phyloP scores from a whole-genome alignment of 768 basidiomycete genomes.

The Mycena rebaudengoi region DNA sequence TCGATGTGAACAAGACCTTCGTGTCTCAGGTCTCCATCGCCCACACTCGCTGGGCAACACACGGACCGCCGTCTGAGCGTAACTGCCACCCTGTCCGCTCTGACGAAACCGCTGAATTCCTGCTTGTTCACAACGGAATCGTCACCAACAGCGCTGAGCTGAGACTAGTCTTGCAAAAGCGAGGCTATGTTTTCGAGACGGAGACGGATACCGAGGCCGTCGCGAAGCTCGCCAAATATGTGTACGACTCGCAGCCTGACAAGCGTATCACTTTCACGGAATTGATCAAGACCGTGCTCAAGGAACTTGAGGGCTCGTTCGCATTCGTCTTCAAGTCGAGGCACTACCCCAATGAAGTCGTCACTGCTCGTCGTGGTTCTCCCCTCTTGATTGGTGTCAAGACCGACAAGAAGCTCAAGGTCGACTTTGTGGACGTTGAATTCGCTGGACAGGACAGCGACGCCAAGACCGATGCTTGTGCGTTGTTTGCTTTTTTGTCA shows the following conservation, averaged over 20 bases:
- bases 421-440: constrained; percentile 99
- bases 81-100: constrained; percentile 98
- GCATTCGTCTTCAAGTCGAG: constrained; percentile 98
- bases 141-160: constrained; percentile 94
- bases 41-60: constrained; percentile 99
- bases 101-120: constrained; percentile 83
- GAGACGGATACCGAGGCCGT: constrained; percentile 99
- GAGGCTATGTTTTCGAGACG: constrained; percentile 92
- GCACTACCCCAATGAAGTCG: constrained; percentile 96
- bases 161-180: constrained; percentile 91
- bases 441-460: constrained; percentile 77
- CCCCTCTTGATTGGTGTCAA: constrained; percentile 98
- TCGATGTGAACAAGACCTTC: constrained; percentile 81
- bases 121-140: constrained; percentile 97
- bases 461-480: constrained; percentile 51
- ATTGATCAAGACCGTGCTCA: constrained; percentile 93
- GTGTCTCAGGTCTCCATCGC: constrained; percentile 95
- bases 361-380: constrained; percentile 95
- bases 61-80: constrained; percentile 84
- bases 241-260: constrained; percentile 91
- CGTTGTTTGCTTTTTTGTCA: no score
- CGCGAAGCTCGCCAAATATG: constrained; percentile 94
- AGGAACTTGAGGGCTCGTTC: constrained; percentile 98
- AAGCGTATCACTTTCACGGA: constrained; percentile 89
- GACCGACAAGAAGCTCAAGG: constrained; percentile 99